Conservation (phyloP, 2,329 filamentous ascomycete species). For the Aspergillus felis region DNA sequence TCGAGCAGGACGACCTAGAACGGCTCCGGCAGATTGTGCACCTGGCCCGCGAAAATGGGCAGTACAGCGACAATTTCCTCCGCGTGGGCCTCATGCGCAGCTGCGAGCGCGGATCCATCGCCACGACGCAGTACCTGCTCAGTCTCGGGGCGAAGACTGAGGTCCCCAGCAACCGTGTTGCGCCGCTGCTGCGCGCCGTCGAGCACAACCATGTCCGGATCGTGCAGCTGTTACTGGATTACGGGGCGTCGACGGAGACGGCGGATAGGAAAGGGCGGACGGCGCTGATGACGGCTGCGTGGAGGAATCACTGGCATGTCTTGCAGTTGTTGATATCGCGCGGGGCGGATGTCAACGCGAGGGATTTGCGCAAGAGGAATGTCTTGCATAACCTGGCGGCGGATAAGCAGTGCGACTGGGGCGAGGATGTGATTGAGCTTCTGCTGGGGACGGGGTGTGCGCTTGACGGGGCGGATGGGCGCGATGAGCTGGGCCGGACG, state of each 20-base stretch:
- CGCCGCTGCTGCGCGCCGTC: conserved; percentile 37
- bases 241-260: conserved; percentile 29
- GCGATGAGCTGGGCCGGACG: conserved; percentile 48
- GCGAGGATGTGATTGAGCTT: conserved; percentile 41
- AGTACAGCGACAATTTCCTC: conserved; percentile 37
- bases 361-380: conserved; percentile 28
- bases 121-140: conserved; percentile 35
- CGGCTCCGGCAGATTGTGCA: conserved; percentile 30
- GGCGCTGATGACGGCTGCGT: conserved; percentile 43
- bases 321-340: conserved; percentile 36
- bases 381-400: conserved; percentile 43
- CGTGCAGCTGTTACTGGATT: conserved; percentile 40
- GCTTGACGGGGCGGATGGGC: conserved; percentile 38
- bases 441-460: conserved; percentile 38
- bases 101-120: conserved; percentile 34
- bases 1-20: conserved; percentile 34
- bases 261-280: conserved; percentile 45
- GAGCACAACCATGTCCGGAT: conserved; percentile 42
- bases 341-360: conserved; percentile 34
- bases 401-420: conserved; percentile 47
- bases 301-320: conserved; percentile 39
- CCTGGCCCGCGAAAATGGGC: conserved; percentile 31
- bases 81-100: conserved; percentile 39
- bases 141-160: conserved; percentile 36
- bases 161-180: conserved; percentile 24